A percentile compares a stretch with the other conserved stretches of the same genome.
Evolutionary conservation across 2,329 filamentous ascomycete species (phyloP).

Genomic region (Aspergillus viridinutans): DNA sequence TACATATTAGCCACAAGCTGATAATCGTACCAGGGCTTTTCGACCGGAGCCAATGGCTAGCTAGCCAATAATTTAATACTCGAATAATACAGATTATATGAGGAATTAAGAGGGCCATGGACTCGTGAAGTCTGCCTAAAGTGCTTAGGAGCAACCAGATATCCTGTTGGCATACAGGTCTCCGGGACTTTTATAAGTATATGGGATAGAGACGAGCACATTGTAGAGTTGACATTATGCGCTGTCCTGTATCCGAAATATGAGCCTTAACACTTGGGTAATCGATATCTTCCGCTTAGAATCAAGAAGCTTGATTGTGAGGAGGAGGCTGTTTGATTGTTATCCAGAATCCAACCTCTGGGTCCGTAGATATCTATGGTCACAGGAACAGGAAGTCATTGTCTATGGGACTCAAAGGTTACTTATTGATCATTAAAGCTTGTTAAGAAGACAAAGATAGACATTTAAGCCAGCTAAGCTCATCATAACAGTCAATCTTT

Average conservation of each 20-base stretch:
- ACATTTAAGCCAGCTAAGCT: neutral
- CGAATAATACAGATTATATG: neutral
- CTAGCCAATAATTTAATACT: too few relatives aligned
- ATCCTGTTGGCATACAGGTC: neutral
- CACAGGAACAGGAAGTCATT: neutral
- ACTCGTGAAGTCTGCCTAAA: neutral
- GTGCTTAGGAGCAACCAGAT: neutral
- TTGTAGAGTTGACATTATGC: neutral
- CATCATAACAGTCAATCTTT: neutral
- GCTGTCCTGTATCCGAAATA: neutral
- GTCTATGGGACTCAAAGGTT: too few relatives aligned
- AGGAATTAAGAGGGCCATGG: too few relatives aligned
- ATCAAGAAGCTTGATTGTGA: neutral
- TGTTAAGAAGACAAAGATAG: neutral
- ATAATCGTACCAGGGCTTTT: too few relatives aligned
- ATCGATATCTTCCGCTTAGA: neutral
- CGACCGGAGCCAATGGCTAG: too few relatives aligned
- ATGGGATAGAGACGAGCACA: neutral
- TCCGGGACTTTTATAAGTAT: neutral
- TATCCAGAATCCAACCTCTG: neutral
- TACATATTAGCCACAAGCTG: too few relatives aligned
- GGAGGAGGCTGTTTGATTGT: too few relatives aligned
- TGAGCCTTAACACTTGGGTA: neutral
- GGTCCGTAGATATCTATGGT: neutral
- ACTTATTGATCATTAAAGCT: neutral